Evolutionary conservation across 2,329 filamentous ascomycete species (phyloP).

Genomic region (Capronia epimyces): DNA sequence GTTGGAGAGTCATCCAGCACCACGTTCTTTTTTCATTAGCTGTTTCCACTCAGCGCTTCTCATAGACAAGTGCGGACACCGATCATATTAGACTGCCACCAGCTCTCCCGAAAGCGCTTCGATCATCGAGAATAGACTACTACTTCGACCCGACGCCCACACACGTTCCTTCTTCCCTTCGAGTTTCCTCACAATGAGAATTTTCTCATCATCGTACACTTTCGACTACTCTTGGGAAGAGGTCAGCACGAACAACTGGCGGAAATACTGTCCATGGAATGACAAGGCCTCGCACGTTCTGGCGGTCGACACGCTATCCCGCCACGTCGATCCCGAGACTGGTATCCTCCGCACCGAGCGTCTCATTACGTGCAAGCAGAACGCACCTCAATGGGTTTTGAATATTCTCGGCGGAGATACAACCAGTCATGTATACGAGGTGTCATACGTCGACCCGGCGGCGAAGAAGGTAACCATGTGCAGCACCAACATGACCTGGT

Average conservation of each 20-base stretch:
- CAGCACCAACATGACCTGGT: constrained; percentile 88
- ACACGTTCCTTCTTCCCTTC: constrained; percentile 32
- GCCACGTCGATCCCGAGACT: constrained; percentile 58
- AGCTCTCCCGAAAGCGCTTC: neutral
- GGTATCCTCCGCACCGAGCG: constrained; percentile 69
- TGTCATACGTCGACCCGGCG: constrained; percentile 83
- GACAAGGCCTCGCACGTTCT: constrained; percentile 96
- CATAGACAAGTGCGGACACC: neutral
- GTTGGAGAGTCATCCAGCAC: neutral
- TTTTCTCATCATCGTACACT: constrained; percentile 83
- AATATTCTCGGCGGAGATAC: constrained; percentile 72
- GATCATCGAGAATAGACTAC: neutral
- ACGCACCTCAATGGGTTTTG: constrained; percentile 55
- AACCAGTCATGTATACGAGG: constrained; percentile 86
- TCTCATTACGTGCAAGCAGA: constrained; percentile 49
- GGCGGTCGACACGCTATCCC: constrained; percentile 85
- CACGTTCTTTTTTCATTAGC: neutral
- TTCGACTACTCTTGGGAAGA: constrained; percentile 99
- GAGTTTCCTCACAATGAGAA: constrained; percentile 63
- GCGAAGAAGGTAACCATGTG: constrained; percentile 92
- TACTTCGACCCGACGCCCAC: neutral
- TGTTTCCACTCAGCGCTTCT: neutral
- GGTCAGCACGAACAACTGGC: constrained; percentile 96
- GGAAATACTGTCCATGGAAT: constrained; percentile 98
- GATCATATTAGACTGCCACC: neutral